Evolutionary conservation across 2,329 filamentous ascomycete genomes (phyloP).

Genomic region (Aspergillus pseudoterreus): DNA sequence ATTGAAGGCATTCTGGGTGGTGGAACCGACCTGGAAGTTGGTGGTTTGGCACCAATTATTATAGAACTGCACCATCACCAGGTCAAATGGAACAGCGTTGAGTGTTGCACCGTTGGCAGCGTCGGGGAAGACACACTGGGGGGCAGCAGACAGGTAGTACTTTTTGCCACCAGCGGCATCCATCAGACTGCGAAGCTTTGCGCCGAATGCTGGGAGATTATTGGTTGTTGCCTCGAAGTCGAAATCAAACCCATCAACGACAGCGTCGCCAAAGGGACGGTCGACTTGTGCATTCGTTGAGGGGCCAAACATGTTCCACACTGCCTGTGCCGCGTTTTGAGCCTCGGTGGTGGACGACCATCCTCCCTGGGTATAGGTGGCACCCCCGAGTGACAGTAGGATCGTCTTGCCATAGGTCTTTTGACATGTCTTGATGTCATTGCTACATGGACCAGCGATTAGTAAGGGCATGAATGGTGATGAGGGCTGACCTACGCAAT

Average conservation of each 20-base stretch:
- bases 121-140: constrained; percentile 67
- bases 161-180: constrained; percentile 48
- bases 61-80: constrained; percentile 64
- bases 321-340: constrained; percentile 52
- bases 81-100: constrained; percentile 56
- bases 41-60: constrained; percentile 65
- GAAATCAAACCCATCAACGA: constrained; percentile 73
- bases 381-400: constrained; percentile 67
- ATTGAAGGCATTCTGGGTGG: constrained; percentile 56
- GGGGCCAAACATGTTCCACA: constrained; percentile 72
- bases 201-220: constrained; percentile 61
- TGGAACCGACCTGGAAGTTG: constrained; percentile 46
- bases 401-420: constrained; percentile 61
- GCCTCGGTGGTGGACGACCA: constrained; percentile 55
- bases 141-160: constrained; percentile 62
- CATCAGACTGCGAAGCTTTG: constrained; percentile 54
- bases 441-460: constrained; percentile 18
- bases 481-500: constrained; percentile 49
- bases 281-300: constrained; percentile 32
- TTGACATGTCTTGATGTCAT: constrained; percentile 59
- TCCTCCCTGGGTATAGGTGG: constrained; percentile 65
- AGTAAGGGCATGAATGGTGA: not conserved
- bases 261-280: constrained; percentile 64
- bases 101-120: constrained; percentile 56
- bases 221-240: constrained; percentile 62